Evolutionary conservation across 352 stramenopile species (phyloP), one percentile per base, ranked within the genome.

Genomic region (Phytopythium chamaehyphon): DNA sequence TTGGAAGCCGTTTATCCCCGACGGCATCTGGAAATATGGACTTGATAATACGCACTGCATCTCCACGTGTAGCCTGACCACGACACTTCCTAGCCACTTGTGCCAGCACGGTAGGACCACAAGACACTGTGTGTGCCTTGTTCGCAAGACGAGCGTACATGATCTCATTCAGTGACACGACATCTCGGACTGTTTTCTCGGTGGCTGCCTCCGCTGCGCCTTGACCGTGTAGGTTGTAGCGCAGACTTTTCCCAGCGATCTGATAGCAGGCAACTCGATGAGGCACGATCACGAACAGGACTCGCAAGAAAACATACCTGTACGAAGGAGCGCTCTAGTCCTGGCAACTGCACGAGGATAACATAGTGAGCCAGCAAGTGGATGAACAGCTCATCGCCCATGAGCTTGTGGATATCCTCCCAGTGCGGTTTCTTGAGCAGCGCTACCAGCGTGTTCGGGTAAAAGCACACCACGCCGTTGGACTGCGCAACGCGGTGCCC

Each of bases 381-480:
- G 3, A 69, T 62, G 59, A 93, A 71, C 24, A 88, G 58, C 12
- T 89, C 73, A 47, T 90, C 79, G 0, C 82, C 82, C 40, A 89
- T 78, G 19, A 76, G 38, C 7, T 61, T 11, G 15, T 93, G 82
- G 12, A 90, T 59, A 3, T 37, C 35, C 24, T 58, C 50, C 82
- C 82, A 93, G 3, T 62, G 38, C 26, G 62, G 55, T n/a, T 74
- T 67, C 61, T 90, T 86, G 18, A 90, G 51, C 12, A 64, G 44
- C 23, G 58, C 69, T 31, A 93, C 79, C 4, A 90, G 58, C 1
- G 79, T 88, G 58, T 93, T 93, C 6, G 82, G 82, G 44, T 79
- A 85, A 47, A 81, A 83, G 57, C 74, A 88, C 61, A 90, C 69
- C 40, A 93, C 59, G 21, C 55, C 62, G 36, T 90, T 86, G 33